Evolutionary conservation across 371 early-diverging fungal species (phyloP), one percentile per base, ranked within the genome.

Genomic region (Blakeslea trispora): DNA sequence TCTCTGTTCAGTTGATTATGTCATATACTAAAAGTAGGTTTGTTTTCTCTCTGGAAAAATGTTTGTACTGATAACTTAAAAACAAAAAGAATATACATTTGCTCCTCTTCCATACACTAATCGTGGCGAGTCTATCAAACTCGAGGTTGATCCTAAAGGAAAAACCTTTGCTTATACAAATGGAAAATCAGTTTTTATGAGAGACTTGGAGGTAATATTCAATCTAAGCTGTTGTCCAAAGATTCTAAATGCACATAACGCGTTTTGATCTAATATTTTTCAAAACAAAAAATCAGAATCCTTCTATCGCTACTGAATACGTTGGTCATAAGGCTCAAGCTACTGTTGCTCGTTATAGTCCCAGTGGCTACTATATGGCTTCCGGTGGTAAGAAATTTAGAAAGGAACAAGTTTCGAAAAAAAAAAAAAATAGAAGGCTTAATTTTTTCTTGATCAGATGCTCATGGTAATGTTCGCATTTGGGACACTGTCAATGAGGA

Each of bases 291-390:
- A 55, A 23, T 28, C 31, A 94, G 91, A 81, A 94, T 63, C 97
- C 95, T 1, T 74, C 73, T 34, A 71, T 92, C 46, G 87, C 93
- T 24, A 85, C 81, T 8, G 93, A 93, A 66, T 98, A 96, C 72
- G 82, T 86, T 3, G 91, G 88, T 13, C 98, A 98, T 65, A 78
- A 83, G 15, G 68, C 79, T 35, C 73, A 81, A 44, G 81, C 91
- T 4, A 94, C 93, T 7, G 96, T 94, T 14, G 97, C 97, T 13
- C 79, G 90, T 43, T 96, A 88, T 65, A 83, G 96, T 28, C 96
- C 97, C 0, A 89, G 90, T 53, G 97, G 98, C 37, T 95, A 83
- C 74, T 98, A 97, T 75, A 88, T 95, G 55, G 96, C 97, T 1
- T 94, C 96, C 24, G 97, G 91, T 68, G 96, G 92, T 93, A 28